Base-by-base conservation (phyloP, 257 asterid species). In the Euphrasia confusa region DNA sequence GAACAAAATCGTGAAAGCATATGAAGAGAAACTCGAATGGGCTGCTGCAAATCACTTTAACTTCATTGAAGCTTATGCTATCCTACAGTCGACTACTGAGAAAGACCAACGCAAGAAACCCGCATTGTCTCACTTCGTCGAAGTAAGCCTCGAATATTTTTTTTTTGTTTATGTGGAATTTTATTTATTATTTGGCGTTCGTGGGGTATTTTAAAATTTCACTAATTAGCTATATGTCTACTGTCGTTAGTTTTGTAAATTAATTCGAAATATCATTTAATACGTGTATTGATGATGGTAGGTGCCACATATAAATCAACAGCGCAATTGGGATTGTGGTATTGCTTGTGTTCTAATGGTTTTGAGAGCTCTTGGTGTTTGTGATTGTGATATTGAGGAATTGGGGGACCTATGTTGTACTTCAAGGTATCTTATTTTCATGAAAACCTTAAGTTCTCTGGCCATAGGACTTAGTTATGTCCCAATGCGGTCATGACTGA, bases 281-380 rank as follows among this genome's bases (percentile, higher is more conserved):
- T 62, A 24, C 63, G 58, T 60, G 66, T 64, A 11, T 61, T 61
- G 58, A 64, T 37, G 42, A 37, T 66, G 65, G 40, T 77, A 85
- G 96, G 90, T 90, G 42, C 98, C 96, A 57, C 98, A 88, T 69
- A 71, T 90, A 71, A 83, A 84, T 71, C 98, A 90, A 74, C 83
- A 79, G 55, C 79, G 72, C 73, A 69, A 83, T 10, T 90, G 98
- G 98, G 98, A 90, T 77, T 88, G 98, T 74, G 98, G 98, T 58
- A 95, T 88, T 80, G 98, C 98, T 59, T 90, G 98, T 74, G 91
- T 85, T 74, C 65, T 83, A 64, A 90, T 90, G 96, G 86, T 86
- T 74, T 77, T 88, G 82, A 80, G 83, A 73, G 74, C 85, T 59
- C 88, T 83, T 61, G 95, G 83, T 59, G 68, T 81, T 65, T 68